These are phyloP conservation scores for Tetracladium setigerum DNA, from an alignment of 495 filamentous ascomycete species.

Conservation along the genomic window DNA sequence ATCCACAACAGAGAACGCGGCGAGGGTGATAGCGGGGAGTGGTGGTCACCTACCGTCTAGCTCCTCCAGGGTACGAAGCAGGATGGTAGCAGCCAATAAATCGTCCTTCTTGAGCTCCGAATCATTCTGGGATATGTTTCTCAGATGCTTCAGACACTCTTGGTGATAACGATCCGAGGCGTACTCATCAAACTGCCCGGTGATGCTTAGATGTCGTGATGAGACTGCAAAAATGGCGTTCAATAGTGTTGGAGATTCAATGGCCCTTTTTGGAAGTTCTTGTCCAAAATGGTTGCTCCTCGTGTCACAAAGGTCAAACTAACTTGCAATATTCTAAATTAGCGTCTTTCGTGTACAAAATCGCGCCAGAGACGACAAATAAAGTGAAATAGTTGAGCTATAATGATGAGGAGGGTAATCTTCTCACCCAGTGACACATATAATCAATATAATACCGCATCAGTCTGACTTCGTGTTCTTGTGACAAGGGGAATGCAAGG, in stretches of 20 bases:
- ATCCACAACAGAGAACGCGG: too few relatives aligned
- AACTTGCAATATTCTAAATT: background rate
- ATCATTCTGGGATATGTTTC: too few relatives aligned
- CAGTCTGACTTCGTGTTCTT: slow-evolving; percentile 25
- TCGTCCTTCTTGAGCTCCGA: background rate
- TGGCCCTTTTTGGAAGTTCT: slow-evolving; percentile 23
- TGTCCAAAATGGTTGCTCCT: slow-evolving; percentile 23
- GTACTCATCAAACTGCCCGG: slow-evolving; percentile 14
- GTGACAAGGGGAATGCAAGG: background rate
- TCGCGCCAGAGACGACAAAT: background rate
- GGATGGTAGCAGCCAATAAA: background rate
- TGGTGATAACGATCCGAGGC: slow-evolving; percentile 25
- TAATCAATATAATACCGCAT: slow-evolving; percentile 25
- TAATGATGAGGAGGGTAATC: background rate
- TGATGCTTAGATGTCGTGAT: slow-evolving; percentile 21
- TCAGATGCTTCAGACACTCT: slow-evolving; percentile 18
- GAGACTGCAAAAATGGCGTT: slow-evolving; percentile 27
- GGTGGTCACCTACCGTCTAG: background rate
- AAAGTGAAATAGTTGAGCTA: background rate
- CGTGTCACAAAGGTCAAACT: slow-evolving; percentile 17
- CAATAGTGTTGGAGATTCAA: slow-evolving; percentile 24
- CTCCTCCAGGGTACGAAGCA: background rate
- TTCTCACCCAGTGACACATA: slow-evolving; percentile 22
- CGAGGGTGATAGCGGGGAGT: too few relatives aligned
- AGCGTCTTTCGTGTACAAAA: background rate